Percentiles rank a stretch among this genome's conserved stretches.
These are phyloP conservation scores for Penicillium sp. DNA, from an alignment of 2,329 filamentous ascomycete species.

Conservation along the genomic window DNA sequence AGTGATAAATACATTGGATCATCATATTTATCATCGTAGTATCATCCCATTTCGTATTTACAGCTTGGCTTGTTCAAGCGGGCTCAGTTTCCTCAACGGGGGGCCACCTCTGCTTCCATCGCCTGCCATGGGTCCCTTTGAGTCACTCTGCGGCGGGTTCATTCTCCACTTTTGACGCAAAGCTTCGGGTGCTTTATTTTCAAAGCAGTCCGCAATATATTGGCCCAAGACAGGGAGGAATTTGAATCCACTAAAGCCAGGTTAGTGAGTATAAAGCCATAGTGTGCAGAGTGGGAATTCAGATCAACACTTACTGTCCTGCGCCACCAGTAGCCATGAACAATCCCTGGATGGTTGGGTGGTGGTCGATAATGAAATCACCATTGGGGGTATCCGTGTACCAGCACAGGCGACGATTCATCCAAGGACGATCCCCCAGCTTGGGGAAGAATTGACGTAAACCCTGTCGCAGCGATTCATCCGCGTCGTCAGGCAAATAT, in stretches of 20 bases:
- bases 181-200: constrained; percentile 45
- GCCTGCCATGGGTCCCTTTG: constrained; percentile 17
- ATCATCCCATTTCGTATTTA: neutral
- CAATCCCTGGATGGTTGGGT: constrained; percentile 58
- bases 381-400: constrained; percentile 68
- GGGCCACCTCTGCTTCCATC: constrained; percentile 34
- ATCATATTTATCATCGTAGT: neutral
- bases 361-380: constrained; percentile 67
- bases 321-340: constrained; percentile 28
- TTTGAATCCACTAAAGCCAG: constrained; percentile 50
- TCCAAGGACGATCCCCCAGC: constrained; percentile 59
- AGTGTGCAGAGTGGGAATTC: neutral
- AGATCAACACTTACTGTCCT: constrained; percentile 23
- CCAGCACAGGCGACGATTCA: constrained; percentile 66
- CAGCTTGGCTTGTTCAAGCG: constrained; percentile 27
- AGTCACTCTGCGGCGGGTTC: constrained; percentile 1
- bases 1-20: neutral
- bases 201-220: constrained; percentile 59
- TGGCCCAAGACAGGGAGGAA: constrained; percentile 66
- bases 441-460: constrained; percentile 60
- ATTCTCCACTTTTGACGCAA: constrained; percentile 61
- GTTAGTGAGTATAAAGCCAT: constrained; percentile 6
- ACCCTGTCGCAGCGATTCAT: constrained; percentile 58
- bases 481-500: constrained; percentile 53
- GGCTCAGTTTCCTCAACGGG: constrained; percentile 24